These are phyloP conservation scores for Macrophomina tecta DNA, from an alignment of 2,329 filamentous ascomycete species.

Conservation along the genomic window DNA sequence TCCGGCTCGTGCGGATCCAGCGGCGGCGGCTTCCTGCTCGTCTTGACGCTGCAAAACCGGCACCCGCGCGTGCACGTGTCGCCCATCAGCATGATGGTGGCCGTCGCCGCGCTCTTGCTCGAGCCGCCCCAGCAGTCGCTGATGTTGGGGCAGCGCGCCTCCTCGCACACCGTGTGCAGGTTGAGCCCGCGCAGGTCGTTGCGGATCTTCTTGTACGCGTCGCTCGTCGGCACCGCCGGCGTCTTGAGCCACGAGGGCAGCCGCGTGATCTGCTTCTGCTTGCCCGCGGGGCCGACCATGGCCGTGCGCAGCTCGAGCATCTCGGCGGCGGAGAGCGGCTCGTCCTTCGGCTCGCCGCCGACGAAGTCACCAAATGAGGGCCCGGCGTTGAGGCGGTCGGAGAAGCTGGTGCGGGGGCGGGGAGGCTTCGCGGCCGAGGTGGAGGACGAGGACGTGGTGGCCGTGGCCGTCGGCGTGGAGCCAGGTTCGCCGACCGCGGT, in stretches of 20 bases:
- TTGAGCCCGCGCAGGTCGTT: conserved; percentile 86
- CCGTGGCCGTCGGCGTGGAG: neutral
- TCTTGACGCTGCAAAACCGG: conserved; percentile 97
- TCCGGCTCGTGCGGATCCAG: conserved; percentile 96
- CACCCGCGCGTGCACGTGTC: conserved; percentile 97
- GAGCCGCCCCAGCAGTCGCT: conserved; percentile 96
- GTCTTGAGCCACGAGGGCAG: conserved; percentile 96
- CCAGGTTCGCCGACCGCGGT: conserved; percentile 20
- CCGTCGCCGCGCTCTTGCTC: conserved; percentile 87
- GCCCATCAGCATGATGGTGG: conserved; percentile 99
- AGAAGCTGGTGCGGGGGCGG: conserved; percentile 61
- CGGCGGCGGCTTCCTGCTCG: conserved; percentile 73
- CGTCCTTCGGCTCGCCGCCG: conserved; percentile 46
- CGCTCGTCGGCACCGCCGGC: conserved; percentile 77
- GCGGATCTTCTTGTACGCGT: conserved; percentile 94
- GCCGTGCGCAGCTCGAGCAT: conserved; percentile 67
- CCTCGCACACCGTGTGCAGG: conserved; percentile 95
- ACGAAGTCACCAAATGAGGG: conserved; percentile 71
- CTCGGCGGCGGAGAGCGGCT: conserved; percentile 54
- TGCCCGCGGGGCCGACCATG: conserved; percentile 65
- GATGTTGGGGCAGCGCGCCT: conserved; percentile 96
- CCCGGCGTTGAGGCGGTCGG: conserved; percentile 67
- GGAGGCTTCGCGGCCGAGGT: conserved; percentile 34
- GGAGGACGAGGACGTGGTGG: neutral
- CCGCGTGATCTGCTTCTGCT: conserved; percentile 71